Base-by-base conservation (phyloP, 73 alveolate species). In the Strombidium stylifer region DNA sequence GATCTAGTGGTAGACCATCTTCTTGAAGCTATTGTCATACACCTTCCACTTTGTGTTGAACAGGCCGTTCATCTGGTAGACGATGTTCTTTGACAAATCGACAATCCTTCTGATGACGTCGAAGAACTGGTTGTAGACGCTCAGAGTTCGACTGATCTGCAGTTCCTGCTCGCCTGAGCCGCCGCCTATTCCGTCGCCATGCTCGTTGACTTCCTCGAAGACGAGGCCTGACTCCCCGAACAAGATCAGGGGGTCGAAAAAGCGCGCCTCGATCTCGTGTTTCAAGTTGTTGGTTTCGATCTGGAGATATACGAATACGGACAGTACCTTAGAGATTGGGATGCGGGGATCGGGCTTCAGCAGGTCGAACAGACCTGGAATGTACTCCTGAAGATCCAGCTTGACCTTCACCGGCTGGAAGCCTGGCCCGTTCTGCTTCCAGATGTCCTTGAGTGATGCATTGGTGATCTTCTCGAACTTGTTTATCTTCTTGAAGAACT, bases 141-240 rank as follows among this genome's bases (percentile, higher is more conserved):
- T 81, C 40, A 88, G 71, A 91, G 84, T 88, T 30, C 92, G 49
- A 12, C 86, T 42, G 40, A 88, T 52, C 81, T 82, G 67, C 26
- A 88, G 50, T 62, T 83, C 93, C 2, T 68, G 48, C 25, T 88
- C 94, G 0, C 97, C 97, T 47, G 76, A 85, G 45, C 15, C 8
- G 45, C 12, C 12, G 15, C 49, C 74, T 12, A 14, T 24, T 4
- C 42, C 42, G 10, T 40, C 32, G 14, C 40, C 40, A 21, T 85
- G 75, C 35, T 70, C 84, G n/a, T 59, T 87, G 21, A 76, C 86
- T 14, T 80, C 85, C 46, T 75, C 82, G 48, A 69, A 81, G 5
- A 79, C 68, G 1, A 58, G 57, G 6, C 89, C 89, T 21, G 69
- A 56, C 42, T 78, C 89, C n/a, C 89, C 89, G 48, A 64, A 57